Percentiles rank a stretch among this genome's conserved stretches.
phyloP scores from a whole-genome alignment of 805 yeast species.

The Kuraishia floccosa region DNA sequence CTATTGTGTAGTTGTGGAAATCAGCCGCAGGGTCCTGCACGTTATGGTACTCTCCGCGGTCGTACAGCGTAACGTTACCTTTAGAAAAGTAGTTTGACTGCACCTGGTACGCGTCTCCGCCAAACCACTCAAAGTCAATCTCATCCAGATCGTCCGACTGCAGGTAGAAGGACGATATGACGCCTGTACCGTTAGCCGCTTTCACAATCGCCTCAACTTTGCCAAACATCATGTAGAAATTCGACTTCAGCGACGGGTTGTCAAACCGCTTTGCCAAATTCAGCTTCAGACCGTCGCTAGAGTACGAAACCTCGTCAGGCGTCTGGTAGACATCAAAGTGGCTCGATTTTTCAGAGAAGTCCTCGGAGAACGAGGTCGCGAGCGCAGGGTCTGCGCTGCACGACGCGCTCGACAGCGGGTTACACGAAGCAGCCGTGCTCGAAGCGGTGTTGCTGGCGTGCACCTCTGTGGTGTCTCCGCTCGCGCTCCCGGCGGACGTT shows the following conservation, averaged over 20 bases:
- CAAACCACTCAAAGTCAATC: constrained; percentile 81
- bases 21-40: constrained; percentile 44
- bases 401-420: constrained; percentile 16
- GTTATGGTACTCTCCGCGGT: constrained; percentile 65
- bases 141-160: constrained; percentile 85
- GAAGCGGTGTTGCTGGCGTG: too few species aligned
- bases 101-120: constrained; percentile 63
- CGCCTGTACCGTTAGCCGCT: constrained; percentile 71
- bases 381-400: constrained; percentile 44
- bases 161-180: constrained; percentile 70
- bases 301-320: constrained; percentile 31
- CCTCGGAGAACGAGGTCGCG: constrained; percentile 38
- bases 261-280: constrained; percentile 54
- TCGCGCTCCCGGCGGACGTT: too few species aligned
- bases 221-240: constrained; percentile 85
- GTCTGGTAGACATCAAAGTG: constrained; percentile 31
- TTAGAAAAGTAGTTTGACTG: constrained; percentile 77
- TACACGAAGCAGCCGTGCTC: constrained; percentile 15
- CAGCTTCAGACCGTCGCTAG: constrained; percentile 49
- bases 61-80: constrained; percentile 68
- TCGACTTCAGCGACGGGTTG: constrained; percentile 68
- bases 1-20: constrained; percentile 72
- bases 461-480: too few species aligned
- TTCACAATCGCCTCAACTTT: constrained; percentile 60
- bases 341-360: constrained; percentile 35